Conservation (phyloP, 2,329 filamentous ascomycete genomes). For the Pyricularia grisea region DNA sequence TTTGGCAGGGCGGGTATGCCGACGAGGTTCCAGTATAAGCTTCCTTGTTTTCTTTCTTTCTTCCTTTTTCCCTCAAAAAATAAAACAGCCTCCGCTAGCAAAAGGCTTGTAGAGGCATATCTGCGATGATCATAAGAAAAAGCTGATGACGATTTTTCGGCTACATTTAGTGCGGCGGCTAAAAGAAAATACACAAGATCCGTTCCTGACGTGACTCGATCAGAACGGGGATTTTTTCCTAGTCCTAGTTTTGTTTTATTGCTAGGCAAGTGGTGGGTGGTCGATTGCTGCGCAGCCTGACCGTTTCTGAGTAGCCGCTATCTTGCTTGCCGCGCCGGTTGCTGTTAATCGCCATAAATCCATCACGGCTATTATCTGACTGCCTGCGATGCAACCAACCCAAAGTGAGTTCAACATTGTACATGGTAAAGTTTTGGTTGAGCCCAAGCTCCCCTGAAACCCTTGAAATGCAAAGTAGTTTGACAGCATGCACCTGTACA, state of each 20-base stretch:
- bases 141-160: background rate
- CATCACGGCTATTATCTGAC: background rate
- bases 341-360: background rate
- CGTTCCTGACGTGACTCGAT: background rate
- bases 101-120: background rate
- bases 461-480: background rate
- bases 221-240: background rate
- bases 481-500: background rate
- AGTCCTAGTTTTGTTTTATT: background rate
- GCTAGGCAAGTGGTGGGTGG: background rate
- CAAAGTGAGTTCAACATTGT: background rate
- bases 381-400: background rate
- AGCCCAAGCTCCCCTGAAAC: background rate
- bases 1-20: background rate
- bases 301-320: background rate
- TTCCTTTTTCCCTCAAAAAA: too few relatives aligned
- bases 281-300: background rate
- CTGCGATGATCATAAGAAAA: background rate
- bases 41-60: too few relatives aligned
- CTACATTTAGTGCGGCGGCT: background rate
- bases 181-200: background rate
- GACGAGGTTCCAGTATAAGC: background rate
- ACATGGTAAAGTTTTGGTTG: background rate
- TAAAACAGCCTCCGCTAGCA: too few relatives aligned
- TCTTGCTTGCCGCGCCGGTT: background rate